phyloP scores from a whole-genome alignment of 495 filamentous ascomycete genomes.

The Cryomyces minteri region DNA sequence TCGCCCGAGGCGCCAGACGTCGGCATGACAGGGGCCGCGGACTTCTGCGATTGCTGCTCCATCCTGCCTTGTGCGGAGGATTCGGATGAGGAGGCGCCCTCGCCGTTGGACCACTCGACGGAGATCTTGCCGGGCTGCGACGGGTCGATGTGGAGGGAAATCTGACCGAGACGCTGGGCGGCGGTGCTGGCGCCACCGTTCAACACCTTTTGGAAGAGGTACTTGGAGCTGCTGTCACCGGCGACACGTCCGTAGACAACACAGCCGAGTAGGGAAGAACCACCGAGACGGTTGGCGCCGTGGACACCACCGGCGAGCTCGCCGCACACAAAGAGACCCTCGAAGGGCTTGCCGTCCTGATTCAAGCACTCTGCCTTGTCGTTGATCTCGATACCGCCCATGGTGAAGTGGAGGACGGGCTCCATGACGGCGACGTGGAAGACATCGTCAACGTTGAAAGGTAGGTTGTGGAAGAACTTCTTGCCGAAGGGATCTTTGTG shows the following conservation, averaged over 20 bases:
- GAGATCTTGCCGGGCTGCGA: constrained; percentile 81
- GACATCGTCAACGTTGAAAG: constrained; percentile 74
- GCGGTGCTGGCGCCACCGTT: constrained; percentile 43
- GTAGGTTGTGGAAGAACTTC: constrained; percentile 95
- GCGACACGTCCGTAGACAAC: constrained; percentile 98
- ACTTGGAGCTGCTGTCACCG: constrained; percentile 80
- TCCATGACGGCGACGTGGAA: constrained; percentile 99
- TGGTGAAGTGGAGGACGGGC: constrained; percentile 98
- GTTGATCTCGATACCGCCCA: constrained; percentile 99
- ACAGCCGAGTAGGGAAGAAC: constrained; percentile 91
- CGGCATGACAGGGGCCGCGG: constrained; percentile 31
- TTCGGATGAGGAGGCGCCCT: constrained; percentile 19
- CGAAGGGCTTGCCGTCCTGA: constrained; percentile 76
- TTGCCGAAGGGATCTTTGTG: constrained; percentile 96
- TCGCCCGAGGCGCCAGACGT: constrained; percentile 10
- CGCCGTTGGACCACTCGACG: constrained; percentile 59
- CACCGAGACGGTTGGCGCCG: constrained; percentile 96
- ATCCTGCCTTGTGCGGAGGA: constrained; percentile 12
- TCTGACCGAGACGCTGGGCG: constrained; percentile 78
- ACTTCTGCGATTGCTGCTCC: constrained; percentile 26
- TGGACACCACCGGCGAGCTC: constrained; percentile 96
- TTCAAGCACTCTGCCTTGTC: constrained; percentile 91
- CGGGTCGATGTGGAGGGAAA: constrained; percentile 95
- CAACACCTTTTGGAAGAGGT: constrained; percentile 87
- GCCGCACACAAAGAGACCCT: constrained; percentile 95